Base-by-base conservation (phyloP, 2,329 filamentous ascomycete genomes). In the Colletotrichum tamarilloi region DNA sequence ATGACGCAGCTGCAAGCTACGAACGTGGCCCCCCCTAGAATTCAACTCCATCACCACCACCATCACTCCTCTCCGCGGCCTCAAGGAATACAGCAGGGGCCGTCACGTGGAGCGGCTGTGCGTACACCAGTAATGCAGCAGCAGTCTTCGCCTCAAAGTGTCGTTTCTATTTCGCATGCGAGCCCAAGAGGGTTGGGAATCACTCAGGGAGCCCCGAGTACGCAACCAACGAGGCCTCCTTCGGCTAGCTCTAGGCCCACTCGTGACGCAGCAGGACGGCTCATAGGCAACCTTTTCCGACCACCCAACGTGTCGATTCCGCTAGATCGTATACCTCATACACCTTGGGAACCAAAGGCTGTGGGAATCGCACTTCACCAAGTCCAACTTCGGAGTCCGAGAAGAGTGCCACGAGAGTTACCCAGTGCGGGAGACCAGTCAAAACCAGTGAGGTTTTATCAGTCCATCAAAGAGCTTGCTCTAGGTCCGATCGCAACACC, bases 381-480 rank as follows among this genome's bases (percentile, higher is more conserved):
- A 69, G 81, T 82, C n/a, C 78, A 82, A 38, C 76, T 85, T 16
- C 83, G 86, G 24, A 90, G 88, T 73, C 89, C 88, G 3, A 82
- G 79, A 52, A 83, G 87, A 62, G 77, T 83, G n/a, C 79, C 83
- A 4, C 77, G 76, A 46, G 67, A 74, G 11, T 16, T 74, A 22
- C 53, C 60, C 1, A n/a, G 60, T 9, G 26, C 30, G 28, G 38
- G 30, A 6, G 42, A 62, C n/a, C n/a, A 26, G 49, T 12, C 22
- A 12, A 1, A 57, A 69, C 9, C 63, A 67, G 7, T 82, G 82
- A 73, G 83, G 83, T 82, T 89, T 64, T 94, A 92, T 77, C 90
- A 92, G 74, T 88, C 86, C 62, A 81, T 93, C 22, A 86, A 86
- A 73, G 81, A 79, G 0, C 89, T 92, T 68, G 82, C 85, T 1